Evolutionary conservation across 2,329 filamentous ascomycete species (phyloP).

Genomic region (Neurospora sp.): DNA sequence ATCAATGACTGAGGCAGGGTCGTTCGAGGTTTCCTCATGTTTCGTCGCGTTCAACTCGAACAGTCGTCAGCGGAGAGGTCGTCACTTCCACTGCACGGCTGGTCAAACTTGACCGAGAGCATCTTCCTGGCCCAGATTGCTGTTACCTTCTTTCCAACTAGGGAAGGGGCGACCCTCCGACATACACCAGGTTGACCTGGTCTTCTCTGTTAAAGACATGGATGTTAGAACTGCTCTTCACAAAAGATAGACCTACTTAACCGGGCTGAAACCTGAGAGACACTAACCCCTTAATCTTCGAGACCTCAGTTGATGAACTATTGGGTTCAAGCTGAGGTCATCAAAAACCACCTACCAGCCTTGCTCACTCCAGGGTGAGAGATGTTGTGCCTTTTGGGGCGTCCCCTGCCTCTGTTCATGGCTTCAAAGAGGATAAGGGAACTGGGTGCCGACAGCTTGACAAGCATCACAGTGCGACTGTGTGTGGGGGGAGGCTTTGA

Average conservation of each 20-base stretch:
- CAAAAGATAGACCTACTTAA: not conserved
- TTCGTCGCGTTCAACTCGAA: constrained; percentile 5
- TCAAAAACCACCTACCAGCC: not conserved
- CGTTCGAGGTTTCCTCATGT: constrained; percentile 1
- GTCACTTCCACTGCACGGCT: not conserved
- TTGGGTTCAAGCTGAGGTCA: not conserved
- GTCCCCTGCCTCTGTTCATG: not conserved
- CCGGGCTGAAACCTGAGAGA: not conserved
- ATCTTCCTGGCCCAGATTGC: not conserved
- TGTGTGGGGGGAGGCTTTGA: not conserved
- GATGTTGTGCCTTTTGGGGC: not conserved
- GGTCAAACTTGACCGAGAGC: not conserved
- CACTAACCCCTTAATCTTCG: not conserved
- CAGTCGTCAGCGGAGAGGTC: not conserved
- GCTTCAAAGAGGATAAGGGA: not conserved
- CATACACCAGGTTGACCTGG: not conserved
- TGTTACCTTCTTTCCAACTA: not conserved
- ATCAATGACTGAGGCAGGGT: not conserved
- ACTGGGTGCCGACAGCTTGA: not conserved
- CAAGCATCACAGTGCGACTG: not conserved
- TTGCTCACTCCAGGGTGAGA: not conserved
- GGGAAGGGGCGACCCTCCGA: not conserved
- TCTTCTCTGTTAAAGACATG: not conserved
- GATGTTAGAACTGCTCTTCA: not conserved
- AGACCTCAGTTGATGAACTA: not conserved